These are phyloP conservation scores for Geosmithia flava DNA, from an alignment of 2,329 filamentous ascomycete genomes.

Conservation along the genomic window DNA sequence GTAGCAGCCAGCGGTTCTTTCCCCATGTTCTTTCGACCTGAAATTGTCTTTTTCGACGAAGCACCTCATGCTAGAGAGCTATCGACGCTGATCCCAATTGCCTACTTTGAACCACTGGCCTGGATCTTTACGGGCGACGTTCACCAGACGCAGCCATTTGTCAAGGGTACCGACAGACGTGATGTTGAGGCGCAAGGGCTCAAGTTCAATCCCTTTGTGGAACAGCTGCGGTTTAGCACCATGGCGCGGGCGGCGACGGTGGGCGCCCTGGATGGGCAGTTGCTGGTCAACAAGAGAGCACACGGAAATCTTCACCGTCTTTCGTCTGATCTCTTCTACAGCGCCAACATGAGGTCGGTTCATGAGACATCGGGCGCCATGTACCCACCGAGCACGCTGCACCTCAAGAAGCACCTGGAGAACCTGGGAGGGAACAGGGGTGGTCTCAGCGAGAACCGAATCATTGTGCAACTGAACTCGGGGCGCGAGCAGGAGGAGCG, in stretches of 20 bases:
- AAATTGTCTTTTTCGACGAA: conserved; percentile 80
- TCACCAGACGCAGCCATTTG: conserved; percentile 29
- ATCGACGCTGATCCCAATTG: conserved; percentile 29
- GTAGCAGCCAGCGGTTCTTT: conserved; percentile 26
- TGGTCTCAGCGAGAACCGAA: conserved; percentile 18
- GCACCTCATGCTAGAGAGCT: conserved; percentile 32
- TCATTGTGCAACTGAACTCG: conserved; percentile 17
- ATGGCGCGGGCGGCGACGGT: conserved; percentile 24
- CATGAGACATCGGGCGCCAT: conserved; percentile 6
- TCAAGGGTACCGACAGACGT: conserved; percentile 13
- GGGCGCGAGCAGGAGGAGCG: conserved; percentile 12
- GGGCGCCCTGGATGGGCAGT: conserved; percentile 16
- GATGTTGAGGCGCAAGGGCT: conserved; percentile 8
- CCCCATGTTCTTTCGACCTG: conserved; percentile 53
- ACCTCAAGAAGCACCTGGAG: conserved; percentile 17
- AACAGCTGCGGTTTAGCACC: conserved; percentile 19
- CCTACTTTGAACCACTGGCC: conserved; percentile 24
- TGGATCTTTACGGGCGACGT: conserved; percentile 34
- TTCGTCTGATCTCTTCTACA: conserved; percentile 28
- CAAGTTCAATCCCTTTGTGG: conserved; percentile 16
- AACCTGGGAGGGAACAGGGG: conserved; percentile 7
- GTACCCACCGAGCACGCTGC: conserved; percentile 13
- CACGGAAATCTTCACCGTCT: conserved; percentile 24
- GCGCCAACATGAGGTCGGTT: conserved; percentile 21
- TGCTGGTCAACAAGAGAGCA: conserved; percentile 24